Percentiles rank a stretch among this genome's conserved stretches.
Evolutionary conservation across 805 yeast species (phyloP).

Genomic region (Naumovozyma dairenensis): DNA sequence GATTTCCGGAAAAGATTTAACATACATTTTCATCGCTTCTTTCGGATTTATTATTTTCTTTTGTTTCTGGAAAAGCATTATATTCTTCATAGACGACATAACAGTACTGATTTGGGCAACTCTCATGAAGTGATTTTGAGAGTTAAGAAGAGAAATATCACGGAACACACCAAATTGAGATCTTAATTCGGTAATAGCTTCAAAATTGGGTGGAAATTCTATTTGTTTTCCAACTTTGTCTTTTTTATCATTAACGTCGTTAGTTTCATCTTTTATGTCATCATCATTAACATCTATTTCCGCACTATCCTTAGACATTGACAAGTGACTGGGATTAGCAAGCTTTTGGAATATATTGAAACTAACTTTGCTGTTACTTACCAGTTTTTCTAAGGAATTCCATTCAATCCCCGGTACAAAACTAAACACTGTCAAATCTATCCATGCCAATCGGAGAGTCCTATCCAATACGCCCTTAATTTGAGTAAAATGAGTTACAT

Average conservation of each 20-base stretch:
- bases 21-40: constrained; percentile 40
- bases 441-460: constrained; percentile 58
- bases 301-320: neutral
- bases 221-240: neutral
- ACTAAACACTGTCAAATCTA: constrained; percentile 47
- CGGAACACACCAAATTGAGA: constrained; percentile 37
- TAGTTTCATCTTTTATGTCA: neutral
- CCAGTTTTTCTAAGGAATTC: constrained; percentile 36
- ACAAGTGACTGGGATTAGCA: no score
- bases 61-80: constrained; percentile 48
- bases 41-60: constrained; percentile 44
- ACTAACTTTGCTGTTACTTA: no score
- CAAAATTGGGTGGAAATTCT: constrained; percentile 5
- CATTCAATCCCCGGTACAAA: constrained; percentile 39
- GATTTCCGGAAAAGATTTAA: constrained; percentile 11
- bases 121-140: constrained; percentile 57
- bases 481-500: constrained; percentile 51
- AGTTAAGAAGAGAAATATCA: constrained; percentile 46
- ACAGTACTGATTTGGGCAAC: constrained; percentile 69
- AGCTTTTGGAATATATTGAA: no score
- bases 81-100: constrained; percentile 59
- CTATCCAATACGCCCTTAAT: constrained; percentile 54
- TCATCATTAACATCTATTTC: neutral
- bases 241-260: neutral
- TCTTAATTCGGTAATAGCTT: constrained; percentile 23